Evolutionary conservation across 768 basidiomycete species (phyloP), one percentile per base, ranked within the genome.

Genomic region (Pulveroboletus sp.): DNA sequence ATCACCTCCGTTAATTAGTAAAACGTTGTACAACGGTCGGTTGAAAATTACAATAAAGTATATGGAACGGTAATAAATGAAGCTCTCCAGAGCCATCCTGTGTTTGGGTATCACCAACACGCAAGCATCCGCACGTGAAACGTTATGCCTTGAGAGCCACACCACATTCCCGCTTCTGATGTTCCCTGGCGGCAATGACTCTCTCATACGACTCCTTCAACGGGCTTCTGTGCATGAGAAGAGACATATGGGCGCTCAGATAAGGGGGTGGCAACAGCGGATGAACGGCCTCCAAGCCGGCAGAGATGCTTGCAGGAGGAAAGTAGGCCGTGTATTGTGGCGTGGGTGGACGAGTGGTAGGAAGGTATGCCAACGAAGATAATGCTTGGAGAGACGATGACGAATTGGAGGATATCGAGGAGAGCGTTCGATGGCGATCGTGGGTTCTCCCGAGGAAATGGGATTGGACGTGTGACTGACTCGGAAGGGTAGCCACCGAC

Each of bases 181-280:
- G 36, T 43, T 72, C 67, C 71, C 82, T 85, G 23, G 82, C 85
- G 36, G 71, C 67, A 48, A 77, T 71, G 31, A 87, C 81, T 44
- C 84, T 76, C 50, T 88, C 86, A 58, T 80, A 82, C 20, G 83
- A 80, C 63, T 87, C 87, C 57, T 78, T 74, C 49, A 89, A 70
- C 20, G 88, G 86, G 43, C 76, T 80, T 43, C 83, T 76, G 64
- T 82, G 75, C 16, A 77, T 71, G 27, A 88, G 70, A 40, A 86
- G 77, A 17, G 85, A 85, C 64, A 89, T 71, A 50, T 90, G 88
- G 49, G 83, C 79, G 56, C 72, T 78, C 53, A 86, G 64, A 61
- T 88, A 89, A 35, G 86, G 86, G 4, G 79, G 77, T 1, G 88
- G 88, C 20, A 89, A 73, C 16, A 89, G 72, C 0, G 85, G 78